Conservation (phyloP, 2,329 filamentous ascomycete species). For the Colletotrichum coccodes region DNA sequence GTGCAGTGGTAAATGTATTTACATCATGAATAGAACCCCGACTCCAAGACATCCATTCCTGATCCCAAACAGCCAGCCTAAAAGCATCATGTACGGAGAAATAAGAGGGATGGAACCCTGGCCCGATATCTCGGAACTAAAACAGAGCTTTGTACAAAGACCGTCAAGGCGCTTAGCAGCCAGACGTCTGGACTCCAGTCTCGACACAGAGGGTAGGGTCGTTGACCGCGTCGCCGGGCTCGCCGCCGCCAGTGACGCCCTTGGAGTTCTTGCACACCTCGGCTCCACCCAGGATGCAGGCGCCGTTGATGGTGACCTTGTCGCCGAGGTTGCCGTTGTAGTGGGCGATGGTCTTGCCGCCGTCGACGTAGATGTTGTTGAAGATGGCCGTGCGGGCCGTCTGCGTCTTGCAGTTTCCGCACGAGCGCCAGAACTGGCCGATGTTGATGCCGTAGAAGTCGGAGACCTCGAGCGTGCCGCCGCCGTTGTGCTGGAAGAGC, state of each 20-base stretch:
- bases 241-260: slow-evolving; percentile 46
- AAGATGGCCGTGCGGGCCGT: slow-evolving; percentile 39
- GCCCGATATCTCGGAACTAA: no score
- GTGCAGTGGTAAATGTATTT: slow-evolving; percentile 9
- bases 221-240: slow-evolving; percentile 39
- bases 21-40: slow-evolving; percentile 1
- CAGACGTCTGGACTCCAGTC: slow-evolving; percentile 24
- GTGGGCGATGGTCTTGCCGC: slow-evolving; percentile 42
- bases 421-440: slow-evolving; percentile 60
- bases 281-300: slow-evolving; percentile 27
- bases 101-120: neutral
- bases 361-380: slow-evolving; percentile 45
- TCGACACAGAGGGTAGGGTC: slow-evolving; percentile 17
- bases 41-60: neutral
- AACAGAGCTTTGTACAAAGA: neutral
- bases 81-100: neutral
- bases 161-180: neutral
- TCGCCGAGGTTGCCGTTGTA: slow-evolving; percentile 44
- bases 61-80: neutral
- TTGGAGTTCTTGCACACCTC: slow-evolving; percentile 38
- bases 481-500: slow-evolving; percentile 53
- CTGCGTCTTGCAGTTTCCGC: slow-evolving; percentile 46
- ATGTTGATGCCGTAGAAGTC: slow-evolving; percentile 44
- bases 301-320: slow-evolving; percentile 32
- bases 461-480: slow-evolving; percentile 47